These are phyloP conservation scores for Posidonia oceanica DNA, from an alignment of 116 monocot species.

Conservation along the genomic window DNA sequence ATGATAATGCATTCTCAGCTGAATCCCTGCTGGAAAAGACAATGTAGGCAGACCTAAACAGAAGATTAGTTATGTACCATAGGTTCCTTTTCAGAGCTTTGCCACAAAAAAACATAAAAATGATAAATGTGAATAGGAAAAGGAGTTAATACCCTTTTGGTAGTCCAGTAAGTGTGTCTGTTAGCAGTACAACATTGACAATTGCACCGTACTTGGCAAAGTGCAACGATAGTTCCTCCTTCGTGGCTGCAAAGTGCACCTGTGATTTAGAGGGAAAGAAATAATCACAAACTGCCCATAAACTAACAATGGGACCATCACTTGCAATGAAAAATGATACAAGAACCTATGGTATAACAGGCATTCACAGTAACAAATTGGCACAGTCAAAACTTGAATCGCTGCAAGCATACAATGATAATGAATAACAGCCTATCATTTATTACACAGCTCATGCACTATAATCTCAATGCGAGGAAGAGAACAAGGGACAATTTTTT, in stretches of 20 bases:
- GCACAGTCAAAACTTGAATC: too few species aligned
- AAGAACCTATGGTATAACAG: too few species aligned
- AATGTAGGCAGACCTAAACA: slow-evolving; percentile 51
- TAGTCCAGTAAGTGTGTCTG: slow-evolving; percentile 49
- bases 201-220: slow-evolving; percentile 61
- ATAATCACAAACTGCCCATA: neutral
- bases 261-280: slow-evolving; percentile 6
- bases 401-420: too few species aligned
- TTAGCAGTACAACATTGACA: slow-evolving; percentile 44
- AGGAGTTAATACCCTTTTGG: slow-evolving; percentile 53
- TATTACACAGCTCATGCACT: too few species aligned
- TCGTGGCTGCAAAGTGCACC: slow-evolving; percentile 82
- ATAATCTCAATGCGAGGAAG: too few species aligned
- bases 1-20: slow-evolving; percentile 49
- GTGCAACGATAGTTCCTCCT: slow-evolving; percentile 52
- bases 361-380: too few species aligned
- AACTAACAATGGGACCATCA: neutral
- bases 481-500: too few species aligned
- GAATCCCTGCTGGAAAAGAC: slow-evolving; percentile 62
- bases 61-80: neutral
- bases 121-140: slow-evolving; percentile 5
- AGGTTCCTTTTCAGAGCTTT: neutral
- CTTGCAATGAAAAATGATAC: too few species aligned
- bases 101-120: neutral
- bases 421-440: too few species aligned